Evolutionary conservation across 257 asterid species (phyloP), one percentile per base, ranked within the genome.

Genomic region (Schizonepeta tenuifolia): DNA sequence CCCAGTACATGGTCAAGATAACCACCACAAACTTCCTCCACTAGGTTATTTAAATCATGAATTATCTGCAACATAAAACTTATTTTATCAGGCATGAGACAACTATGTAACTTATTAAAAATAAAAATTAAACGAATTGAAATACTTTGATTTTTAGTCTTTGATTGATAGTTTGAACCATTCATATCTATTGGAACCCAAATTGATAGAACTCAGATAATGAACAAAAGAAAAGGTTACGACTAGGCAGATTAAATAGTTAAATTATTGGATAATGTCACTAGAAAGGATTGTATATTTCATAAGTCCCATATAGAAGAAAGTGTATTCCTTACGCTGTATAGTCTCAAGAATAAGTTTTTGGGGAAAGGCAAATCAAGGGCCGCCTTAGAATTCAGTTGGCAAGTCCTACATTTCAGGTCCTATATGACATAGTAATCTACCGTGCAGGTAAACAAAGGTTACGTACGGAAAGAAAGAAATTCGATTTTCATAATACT

Each of bases 41-140:
- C 92, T 57, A 95, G 78, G 66, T 51, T 47, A 78, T 88, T 82
- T 69, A 95, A 53, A 83, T 95, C 99, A 74, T 91, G 88, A 83
- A 87, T 85, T 72, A 92, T 80, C 97, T 92, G 89, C 80, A 78
- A 66, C 51, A 81, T 6, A 73, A 69, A 54, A 77, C 15, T 26
- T 15, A 46, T 8, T 55, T 63, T 26, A 64, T 64, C 62, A 69
- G 69, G 66, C 9, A 31, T 14, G 43, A 49, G 22, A 43, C 20
- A 64, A 31, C 65, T 43, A 38, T 65, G 31, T 26, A 31, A 69
- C 64, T 51, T n/a, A 18, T 51, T 2, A 51, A 17, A 7, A 47
- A 15, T 14, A 15, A 1, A n/a, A 6, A 47, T 0, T 5, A 47
- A n/a, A 47, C 5, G 1, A 47, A 47, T 47, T 22, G 21, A n/a